These are phyloP conservation scores for Cryphonectria parasitica DNA, from an alignment of 2,329 filamentous ascomycete genomes.

Conservation along the genomic window DNA sequence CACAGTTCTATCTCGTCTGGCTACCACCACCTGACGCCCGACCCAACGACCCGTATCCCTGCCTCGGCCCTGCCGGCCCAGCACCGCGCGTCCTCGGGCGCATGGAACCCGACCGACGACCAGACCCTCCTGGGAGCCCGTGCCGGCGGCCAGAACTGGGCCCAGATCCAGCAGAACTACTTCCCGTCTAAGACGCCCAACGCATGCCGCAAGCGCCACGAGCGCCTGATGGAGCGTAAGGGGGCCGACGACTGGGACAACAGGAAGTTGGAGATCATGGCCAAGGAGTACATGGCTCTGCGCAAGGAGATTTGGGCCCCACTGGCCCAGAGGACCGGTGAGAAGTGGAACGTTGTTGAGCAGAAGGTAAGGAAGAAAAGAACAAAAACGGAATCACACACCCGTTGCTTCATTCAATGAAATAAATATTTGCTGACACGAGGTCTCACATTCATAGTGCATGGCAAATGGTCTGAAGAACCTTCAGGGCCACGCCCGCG, in stretches of 20 bases:
- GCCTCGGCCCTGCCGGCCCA: conserved; percentile 42
- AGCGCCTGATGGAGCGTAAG: conserved; percentile 77
- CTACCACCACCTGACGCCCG: conserved; percentile 46
- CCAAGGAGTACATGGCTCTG: conserved; percentile 77
- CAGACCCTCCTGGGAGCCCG: conserved; percentile 72
- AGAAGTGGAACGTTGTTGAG: conserved; percentile 77
- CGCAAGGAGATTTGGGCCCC: conserved; percentile 81
- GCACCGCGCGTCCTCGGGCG: conserved; percentile 62
- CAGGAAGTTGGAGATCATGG: conserved; percentile 73
- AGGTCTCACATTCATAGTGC: conserved; percentile 57
- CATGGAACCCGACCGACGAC: conserved; percentile 78
- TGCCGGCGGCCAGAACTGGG: conserved; percentile 79
- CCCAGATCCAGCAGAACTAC: conserved; percentile 74
- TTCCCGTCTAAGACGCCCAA: conserved; percentile 81
- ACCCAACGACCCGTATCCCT: conserved; percentile 38
- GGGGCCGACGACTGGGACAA: conserved; percentile 79
- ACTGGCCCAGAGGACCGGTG: conserved; percentile 74
- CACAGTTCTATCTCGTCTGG: conserved; percentile 24
- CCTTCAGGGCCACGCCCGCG: conserved; percentile 70
- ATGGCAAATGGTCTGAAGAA: conserved; percentile 85
- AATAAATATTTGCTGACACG: conserved; percentile 21
- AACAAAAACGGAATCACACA: background rate
- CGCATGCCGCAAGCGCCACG: conserved; percentile 87
- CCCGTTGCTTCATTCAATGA: background rate
- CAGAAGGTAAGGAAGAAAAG: conserved; percentile 54